Evolutionary conservation across 129 eudicot genomes (phyloP), one percentile per base, ranked within the genome.

Genomic region (Scalesia atractyloides): DNA sequence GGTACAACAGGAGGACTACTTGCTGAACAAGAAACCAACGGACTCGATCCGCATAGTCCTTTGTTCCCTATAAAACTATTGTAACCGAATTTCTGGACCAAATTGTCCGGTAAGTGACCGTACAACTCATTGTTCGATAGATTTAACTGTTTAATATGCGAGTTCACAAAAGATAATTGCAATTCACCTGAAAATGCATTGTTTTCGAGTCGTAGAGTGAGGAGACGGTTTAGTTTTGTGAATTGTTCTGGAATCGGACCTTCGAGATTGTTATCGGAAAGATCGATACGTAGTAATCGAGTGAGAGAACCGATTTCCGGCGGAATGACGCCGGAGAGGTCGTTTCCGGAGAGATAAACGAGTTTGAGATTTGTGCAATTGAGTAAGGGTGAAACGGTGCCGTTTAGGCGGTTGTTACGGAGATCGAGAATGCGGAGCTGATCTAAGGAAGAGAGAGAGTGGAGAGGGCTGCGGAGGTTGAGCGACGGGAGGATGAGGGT

Each of bases 341-440:
- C 97, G 73, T 94, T 94, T 24, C 81, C 76, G 22, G 97, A 78
- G 83, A 94, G 94, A 41, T 94, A 94, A 0, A 90, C 37, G 12
- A 76, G 91, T 67, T 94, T 94, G 37, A 94, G 80, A 57, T 94
- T 94, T 1, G 80, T 72, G 60, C 96, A 88, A 9, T 64, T 75
- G 18, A 86, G 64, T 70, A 94, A 4, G 17, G 96, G 75, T 11
- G 80, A 13, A 44, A 94, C 50, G 5, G 97, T 70, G 72, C 89
- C 93, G 74, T 94, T 94, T 36, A 94, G 84, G 66, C 99, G 96
- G 79, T 94, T 94, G 70, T 83, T 46, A 33, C 81, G 84, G 59
- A 94, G 97, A 68, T 94, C 94, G 22, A 94, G 89, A 51, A 86
- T 51, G 11, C 97, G 99, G 76, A 94, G 99, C 81, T 90, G 96